Evolutionary conservation across 805 yeast genomes (phyloP), one percentile per base, ranked within the genome.

Genomic region (Candida taoyuanica): DNA sequence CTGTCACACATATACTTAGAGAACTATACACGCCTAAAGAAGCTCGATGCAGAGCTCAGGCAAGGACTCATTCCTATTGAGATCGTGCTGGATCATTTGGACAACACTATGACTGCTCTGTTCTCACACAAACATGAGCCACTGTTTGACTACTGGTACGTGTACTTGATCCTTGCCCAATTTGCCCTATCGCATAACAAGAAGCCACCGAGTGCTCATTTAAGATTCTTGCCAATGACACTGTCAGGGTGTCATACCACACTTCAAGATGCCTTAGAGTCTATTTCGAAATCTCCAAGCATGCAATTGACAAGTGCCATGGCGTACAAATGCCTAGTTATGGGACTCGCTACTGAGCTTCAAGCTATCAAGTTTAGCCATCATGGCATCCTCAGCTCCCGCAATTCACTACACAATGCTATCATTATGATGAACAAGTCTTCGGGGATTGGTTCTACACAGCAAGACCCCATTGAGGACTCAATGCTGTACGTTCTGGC

Each of bases 401-500:
- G 65, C 34, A 64, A 68, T 43, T 60, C 63, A 19, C 52, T 76
- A 8, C 81, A 76, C 44, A 74, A 74, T 50, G 65, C 78, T 1
- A 69, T 75, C 15, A 74, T 76, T 13, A 61, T 74, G 47, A 66
- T 73, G 7, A 74, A 74, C 47, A 73, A 71, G 48, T 64, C 51
- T n/a, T n/a, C n/a, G n/a, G n/a, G n/a, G n/a, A n/a, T n/a, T n/a
- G n/a, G n/a, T n/a, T n/a, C n/a, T n/a, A n/a, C n/a, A n/a, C n/a
- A n/a, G n/a, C n/a, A n/a, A n/a, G n/a, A n/a, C n/a, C n/a, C n/a
- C n/a, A n/a, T n/a, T n/a, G n/a, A n/a, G n/a, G n/a, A n/a, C n/a
- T n/a, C n/a, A n/a, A n/a, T n/a, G n/a, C n/a, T n/a, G n/a, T n/a
- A n/a, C n/a, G n/a, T n/a, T n/a, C n/a, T 75, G 17, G 62, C 71